These are phyloP conservation scores for Colletotrichum tabaci DNA, from an alignment of 2,329 filamentous ascomycete genomes.

Conservation along the genomic window DNA sequence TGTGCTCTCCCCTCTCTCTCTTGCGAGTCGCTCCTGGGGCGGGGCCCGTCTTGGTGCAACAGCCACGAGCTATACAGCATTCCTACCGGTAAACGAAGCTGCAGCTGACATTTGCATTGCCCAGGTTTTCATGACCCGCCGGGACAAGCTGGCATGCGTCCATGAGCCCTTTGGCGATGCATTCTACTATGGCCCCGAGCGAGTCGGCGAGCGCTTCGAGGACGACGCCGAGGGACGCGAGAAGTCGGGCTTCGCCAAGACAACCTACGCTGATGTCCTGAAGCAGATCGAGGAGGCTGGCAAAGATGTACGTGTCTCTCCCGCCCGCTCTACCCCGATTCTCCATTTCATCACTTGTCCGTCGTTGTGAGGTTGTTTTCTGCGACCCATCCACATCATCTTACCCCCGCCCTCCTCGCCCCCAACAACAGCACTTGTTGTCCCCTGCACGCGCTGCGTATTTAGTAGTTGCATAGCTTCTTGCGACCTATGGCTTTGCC, in stretches of 20 bases:
- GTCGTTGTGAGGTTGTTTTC: conserved; percentile 3
- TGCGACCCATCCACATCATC: background rate
- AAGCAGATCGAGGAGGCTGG: conserved; percentile 80
- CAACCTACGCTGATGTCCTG: conserved; percentile 84
- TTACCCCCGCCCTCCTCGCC: conserved; percentile 9
- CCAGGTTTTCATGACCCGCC: conserved; percentile 96
- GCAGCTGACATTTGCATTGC: conserved; percentile 12
- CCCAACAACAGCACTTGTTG: background rate
- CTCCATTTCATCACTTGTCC: conserved; percentile 42
- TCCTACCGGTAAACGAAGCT: background rate
- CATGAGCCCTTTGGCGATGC: conserved; percentile 98
- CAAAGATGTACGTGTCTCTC: conserved; percentile 74
- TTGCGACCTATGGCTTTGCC: conserved; percentile 15
- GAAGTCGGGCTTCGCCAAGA: conserved; percentile 76
- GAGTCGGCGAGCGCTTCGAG: conserved; percentile 84
- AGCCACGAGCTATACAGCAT: background rate
- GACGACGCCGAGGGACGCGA: conserved; percentile 71
- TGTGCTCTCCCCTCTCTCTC: background rate
- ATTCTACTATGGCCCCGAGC: conserved; percentile 95
- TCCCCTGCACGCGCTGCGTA: background rate
- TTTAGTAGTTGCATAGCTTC: conserved; percentile 36
- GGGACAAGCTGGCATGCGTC: conserved; percentile 83
- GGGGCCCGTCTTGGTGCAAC: background rate
- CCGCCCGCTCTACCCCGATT: conserved; percentile 43
- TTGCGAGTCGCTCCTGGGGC: too few species aligned